Conservation (phyloP, 352 stramenopile genomes). For the Elongisporangium prolatum region DNA sequence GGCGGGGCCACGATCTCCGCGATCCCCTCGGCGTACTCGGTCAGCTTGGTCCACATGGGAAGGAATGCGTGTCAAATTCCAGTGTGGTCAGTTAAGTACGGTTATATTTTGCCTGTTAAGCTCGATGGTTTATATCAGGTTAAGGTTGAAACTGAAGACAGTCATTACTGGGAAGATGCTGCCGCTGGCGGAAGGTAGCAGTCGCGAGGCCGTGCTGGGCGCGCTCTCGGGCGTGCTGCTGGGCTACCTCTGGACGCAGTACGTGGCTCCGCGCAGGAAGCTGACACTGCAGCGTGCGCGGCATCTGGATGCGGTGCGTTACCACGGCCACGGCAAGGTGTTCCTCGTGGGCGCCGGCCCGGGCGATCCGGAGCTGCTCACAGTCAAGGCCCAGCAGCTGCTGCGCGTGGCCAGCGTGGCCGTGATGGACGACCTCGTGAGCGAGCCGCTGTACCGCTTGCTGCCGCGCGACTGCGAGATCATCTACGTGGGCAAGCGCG, state of each 20-base stretch:
- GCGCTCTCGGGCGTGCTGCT: conserved; percentile 39
- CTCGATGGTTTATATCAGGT: not conserved
- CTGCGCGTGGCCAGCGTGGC: conserved; percentile 46
- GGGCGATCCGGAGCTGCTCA: conserved; percentile 52
- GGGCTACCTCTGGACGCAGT: conserved; percentile 22
- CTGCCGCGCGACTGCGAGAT: conserved; percentile 52
- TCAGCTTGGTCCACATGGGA: conserved; percentile 64
- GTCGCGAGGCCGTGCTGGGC: conserved; percentile 37
- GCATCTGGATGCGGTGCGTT: conserved; percentile 12
- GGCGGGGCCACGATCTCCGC: conserved; percentile 69
- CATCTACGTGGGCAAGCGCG: conserved; percentile 64
- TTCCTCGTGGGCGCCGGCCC: conserved; percentile 62
- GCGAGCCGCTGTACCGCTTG: conserved; percentile 46
- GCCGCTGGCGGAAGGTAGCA: conserved; percentile 4
- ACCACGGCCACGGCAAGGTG: conserved; percentile 31
- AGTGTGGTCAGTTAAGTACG: not conserved
- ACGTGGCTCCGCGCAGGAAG: conserved; percentile 17
- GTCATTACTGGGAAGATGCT: conserved; percentile 11
- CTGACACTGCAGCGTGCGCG: conserved; percentile 8
- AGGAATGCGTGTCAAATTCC: conserved; percentile 1
- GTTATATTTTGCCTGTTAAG: not conserved
- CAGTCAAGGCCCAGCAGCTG: conserved; percentile 39
- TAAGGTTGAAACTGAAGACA: not conserved
- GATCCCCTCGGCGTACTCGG: conserved; percentile 46
- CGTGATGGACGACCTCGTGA: conserved; percentile 66